phyloP scores from a whole-genome alignment of 495 filamentous ascomycete species.

The Aspergillus funiculosus region DNA sequence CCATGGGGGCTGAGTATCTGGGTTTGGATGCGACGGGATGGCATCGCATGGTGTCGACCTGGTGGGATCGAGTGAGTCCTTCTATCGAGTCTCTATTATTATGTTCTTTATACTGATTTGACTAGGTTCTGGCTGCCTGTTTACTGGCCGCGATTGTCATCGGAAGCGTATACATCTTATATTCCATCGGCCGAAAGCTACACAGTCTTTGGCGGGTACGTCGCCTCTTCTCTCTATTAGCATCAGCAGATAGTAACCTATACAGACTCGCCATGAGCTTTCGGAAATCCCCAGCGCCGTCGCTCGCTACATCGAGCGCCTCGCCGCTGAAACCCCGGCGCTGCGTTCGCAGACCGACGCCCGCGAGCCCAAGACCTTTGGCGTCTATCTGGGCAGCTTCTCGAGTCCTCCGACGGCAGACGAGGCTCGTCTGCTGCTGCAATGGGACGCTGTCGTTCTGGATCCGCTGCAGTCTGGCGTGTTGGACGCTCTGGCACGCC shows the following conservation, averaged over 20 bases:
- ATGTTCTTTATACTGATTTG: not conserved
- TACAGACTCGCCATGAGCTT: constrained; percentile 16
- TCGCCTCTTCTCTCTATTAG: not conserved
- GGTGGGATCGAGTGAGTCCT: constrained; percentile 17
- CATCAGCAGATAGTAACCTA: not conserved
- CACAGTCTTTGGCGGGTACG: constrained; percentile 12
- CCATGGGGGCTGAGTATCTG: constrained; percentile 18
- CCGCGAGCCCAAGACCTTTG: constrained; percentile 27
- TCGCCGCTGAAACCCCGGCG: constrained; percentile 3
- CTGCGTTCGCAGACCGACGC: not conserved
- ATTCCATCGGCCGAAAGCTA: constrained; percentile 9
- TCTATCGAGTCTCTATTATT: not conserved
- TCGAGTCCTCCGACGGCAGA: constrained; percentile 28
- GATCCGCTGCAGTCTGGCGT: constrained; percentile 37
- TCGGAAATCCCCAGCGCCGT: constrained; percentile 7
- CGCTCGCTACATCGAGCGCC: constrained; percentile 11
- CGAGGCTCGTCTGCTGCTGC: constrained; percentile 31
- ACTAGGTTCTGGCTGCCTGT: constrained; percentile 15
- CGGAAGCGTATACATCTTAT: constrained; percentile 13
- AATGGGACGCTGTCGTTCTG: constrained; percentile 42
- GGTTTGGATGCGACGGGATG: constrained; percentile 20
- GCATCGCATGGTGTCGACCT: constrained; percentile 18
- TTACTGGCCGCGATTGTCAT: constrained; percentile 16
- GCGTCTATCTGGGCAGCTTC: constrained; percentile 41
- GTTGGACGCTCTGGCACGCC: constrained; percentile 27